Conservation (phyloP, 331 rosid genomes). For the Rhamnella rubrinervis region DNA sequence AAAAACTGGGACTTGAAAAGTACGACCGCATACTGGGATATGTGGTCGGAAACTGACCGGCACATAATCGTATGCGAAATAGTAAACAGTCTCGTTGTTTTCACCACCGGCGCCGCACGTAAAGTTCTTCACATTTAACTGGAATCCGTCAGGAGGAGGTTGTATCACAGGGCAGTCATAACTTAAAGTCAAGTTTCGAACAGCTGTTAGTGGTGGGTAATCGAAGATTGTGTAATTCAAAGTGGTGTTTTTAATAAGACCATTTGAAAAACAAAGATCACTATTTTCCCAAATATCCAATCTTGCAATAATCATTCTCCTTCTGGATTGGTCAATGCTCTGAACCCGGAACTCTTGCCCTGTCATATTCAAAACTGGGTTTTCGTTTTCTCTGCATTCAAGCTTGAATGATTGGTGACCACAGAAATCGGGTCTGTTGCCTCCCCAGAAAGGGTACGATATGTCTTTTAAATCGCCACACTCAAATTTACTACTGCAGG, state of each 20-base stretch:
- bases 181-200: slow-evolving; percentile 4
- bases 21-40: background rate
- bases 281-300: background rate
- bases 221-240: background rate
- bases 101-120: background rate
- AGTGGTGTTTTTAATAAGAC: background rate
- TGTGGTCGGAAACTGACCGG: background rate
- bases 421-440: slow-evolving; percentile 21
- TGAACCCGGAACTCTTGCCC: slow-evolving; percentile 3
- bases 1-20: background rate
- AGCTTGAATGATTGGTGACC: slow-evolving; percentile 35
- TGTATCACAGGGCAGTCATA: background rate
- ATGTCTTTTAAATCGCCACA: slow-evolving; percentile 40
- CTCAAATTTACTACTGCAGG: slow-evolving; percentile 27
- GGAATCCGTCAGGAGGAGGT: fast-evolving
- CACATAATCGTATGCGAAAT: background rate
- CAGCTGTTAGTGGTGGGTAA: background rate
- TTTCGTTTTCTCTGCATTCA: slow-evolving; percentile 4
- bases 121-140: background rate
- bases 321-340: background rate
- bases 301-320: slow-evolving; percentile 8
- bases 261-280: background rate
- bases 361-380: background rate
- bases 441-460: slow-evolving; percentile 33
- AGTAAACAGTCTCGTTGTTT: background rate